phyloP scores from a whole-genome alignment of 768 basidiomycete genomes.

The Lactarius trivialis region DNA sequence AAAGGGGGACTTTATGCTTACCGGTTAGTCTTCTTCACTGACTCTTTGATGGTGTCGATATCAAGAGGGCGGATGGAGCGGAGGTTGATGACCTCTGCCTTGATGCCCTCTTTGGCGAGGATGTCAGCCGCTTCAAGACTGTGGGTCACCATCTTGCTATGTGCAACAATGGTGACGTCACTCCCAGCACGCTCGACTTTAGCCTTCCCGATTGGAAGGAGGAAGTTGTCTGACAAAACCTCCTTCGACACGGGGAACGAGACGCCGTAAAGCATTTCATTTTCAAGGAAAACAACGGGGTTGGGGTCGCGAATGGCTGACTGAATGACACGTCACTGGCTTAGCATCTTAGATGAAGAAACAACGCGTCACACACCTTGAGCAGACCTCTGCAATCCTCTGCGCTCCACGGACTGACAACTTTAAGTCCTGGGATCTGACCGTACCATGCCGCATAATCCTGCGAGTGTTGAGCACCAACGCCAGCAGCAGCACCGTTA shows the following conservation, averaged over 20 bases:
- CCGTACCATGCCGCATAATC: conserved; percentile 97
- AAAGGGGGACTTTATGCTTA: conserved; percentile 30
- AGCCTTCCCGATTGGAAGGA: conserved; percentile 94
- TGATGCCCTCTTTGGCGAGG: conserved; percentile 93
- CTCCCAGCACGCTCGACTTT: conserved; percentile 91
- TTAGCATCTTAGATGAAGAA: background rate
- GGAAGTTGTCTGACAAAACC: conserved; percentile 92
- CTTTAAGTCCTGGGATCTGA: conserved; percentile 91
- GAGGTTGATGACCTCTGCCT: conserved; percentile 97
- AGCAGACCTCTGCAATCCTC: conserved; percentile 98
- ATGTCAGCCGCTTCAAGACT: conserved; percentile 89
- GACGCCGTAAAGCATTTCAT: conserved; percentile 98
- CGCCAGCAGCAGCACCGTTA: conserved; percentile 96
- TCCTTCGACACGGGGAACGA: conserved; percentile 94
- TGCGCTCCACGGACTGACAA: conserved; percentile 95
- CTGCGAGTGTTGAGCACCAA: conserved; percentile 95
- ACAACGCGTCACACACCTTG: conserved; percentile 52
- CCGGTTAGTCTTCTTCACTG: conserved; percentile 99
- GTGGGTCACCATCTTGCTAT: conserved; percentile 97
- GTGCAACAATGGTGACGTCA: conserved; percentile 94
- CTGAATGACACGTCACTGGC: conserved; percentile 33
- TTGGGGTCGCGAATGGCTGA: conserved; percentile 97
- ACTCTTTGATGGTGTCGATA: conserved; percentile 93
- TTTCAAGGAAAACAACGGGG: conserved; percentile 97
- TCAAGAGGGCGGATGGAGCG: conserved; percentile 94